A percentile compares a stretch with the other conserved stretches of the same genome.
Evolutionary conservation across 768 basidiomycete genomes (phyloP).

Genomic region (Phaeotremella skinneri): DNA sequence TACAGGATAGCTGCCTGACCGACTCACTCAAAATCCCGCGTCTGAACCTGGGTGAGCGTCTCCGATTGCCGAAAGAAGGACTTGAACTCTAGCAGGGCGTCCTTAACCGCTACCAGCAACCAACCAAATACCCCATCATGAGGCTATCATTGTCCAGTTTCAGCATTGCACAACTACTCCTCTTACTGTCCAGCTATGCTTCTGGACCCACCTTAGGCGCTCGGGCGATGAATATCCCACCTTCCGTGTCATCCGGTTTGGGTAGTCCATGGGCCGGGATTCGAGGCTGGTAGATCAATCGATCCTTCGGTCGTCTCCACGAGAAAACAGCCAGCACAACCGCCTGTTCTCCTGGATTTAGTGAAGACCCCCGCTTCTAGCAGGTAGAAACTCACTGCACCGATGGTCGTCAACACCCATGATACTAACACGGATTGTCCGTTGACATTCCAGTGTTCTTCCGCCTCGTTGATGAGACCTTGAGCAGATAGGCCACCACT

Average conservation of each 20-base stretch:
- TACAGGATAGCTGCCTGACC: background rate
- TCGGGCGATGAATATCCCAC: conserved; percentile 9
- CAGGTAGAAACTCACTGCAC: conserved; percentile 26
- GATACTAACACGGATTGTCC: conserved; percentile 34
- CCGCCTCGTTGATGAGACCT: conserved; percentile 32
- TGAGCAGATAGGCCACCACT: conserved; percentile 12
- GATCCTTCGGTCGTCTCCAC: conserved; percentile 7
- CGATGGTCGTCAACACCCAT: conserved; percentile 30
- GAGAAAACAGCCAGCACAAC: conserved; percentile 10
- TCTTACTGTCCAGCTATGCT: background rate
- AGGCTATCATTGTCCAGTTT: background rate
- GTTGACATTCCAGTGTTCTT: conserved; percentile 37
- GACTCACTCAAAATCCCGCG: conserved; percentile 18
- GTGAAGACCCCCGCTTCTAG: background rate
- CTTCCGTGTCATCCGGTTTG: background rate
- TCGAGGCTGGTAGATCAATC: conserved; percentile 10
- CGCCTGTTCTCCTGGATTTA: background rate
- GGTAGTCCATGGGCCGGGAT: background rate
- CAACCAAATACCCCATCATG: conserved; percentile 12
- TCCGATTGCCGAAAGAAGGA: conserved; percentile 11
- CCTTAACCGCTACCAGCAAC: conserved; percentile 11
- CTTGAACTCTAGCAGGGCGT: conserved; percentile 12
- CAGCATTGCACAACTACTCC: background rate
- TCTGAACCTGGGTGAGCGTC: conserved; percentile 7
- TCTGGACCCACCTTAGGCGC: conserved; percentile 13